A percentile compares a stretch with the other conserved stretches of the same genome.
Evolutionary conservation across 345 rosid species (phyloP).

Genomic region (Populus tremula): DNA sequence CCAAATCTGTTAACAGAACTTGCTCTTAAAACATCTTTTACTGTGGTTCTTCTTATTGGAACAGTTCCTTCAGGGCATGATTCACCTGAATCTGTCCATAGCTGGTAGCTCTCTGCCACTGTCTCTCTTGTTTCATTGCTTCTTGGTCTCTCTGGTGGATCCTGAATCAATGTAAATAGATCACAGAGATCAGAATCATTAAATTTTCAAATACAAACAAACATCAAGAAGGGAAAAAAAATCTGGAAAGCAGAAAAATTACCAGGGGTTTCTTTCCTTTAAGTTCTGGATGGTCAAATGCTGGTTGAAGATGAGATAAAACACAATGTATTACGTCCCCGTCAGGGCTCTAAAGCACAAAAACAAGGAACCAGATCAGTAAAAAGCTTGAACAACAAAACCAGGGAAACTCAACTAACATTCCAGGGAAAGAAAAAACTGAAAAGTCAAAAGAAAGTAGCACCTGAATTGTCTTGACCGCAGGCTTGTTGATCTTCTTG

Average conservation of each 20-base stretch:
- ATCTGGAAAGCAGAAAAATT: neutral
- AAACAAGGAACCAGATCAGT: slow-evolving; percentile 7
- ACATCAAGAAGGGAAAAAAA: neutral
- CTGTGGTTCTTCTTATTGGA: slow-evolving; percentile 31
- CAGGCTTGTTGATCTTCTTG: slow-evolving; percentile 31
- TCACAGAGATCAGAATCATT: neutral
- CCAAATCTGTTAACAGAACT: slow-evolving; percentile 20
- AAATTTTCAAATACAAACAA: neutral
- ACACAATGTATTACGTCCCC: slow-evolving; percentile 34
- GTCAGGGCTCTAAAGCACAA: slow-evolving; percentile 31
- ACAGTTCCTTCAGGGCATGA: slow-evolving; percentile 36
- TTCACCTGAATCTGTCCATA: slow-evolving; percentile 28
- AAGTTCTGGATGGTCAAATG: slow-evolving; percentile 36
- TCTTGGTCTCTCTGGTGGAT: slow-evolving; percentile 31
- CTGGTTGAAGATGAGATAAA: slow-evolving; percentile 36
- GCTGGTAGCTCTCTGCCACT: slow-evolving; percentile 18
- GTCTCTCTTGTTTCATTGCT: slow-evolving; percentile 13
- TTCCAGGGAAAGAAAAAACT: neutral
- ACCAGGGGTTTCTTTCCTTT: slow-evolving; percentile 32
- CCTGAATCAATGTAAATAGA: slow-evolving; percentile 9
- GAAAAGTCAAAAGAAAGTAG: neutral
- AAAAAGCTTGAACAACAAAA: neutral
- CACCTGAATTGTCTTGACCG: slow-evolving; percentile 34
- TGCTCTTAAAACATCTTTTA: slow-evolving; percentile 30
- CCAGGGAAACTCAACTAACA: neutral